These are phyloP conservation scores for Botrytis fabae DNA, from an alignment of 2,329 filamentous ascomycete species.

Conservation along the genomic window DNA sequence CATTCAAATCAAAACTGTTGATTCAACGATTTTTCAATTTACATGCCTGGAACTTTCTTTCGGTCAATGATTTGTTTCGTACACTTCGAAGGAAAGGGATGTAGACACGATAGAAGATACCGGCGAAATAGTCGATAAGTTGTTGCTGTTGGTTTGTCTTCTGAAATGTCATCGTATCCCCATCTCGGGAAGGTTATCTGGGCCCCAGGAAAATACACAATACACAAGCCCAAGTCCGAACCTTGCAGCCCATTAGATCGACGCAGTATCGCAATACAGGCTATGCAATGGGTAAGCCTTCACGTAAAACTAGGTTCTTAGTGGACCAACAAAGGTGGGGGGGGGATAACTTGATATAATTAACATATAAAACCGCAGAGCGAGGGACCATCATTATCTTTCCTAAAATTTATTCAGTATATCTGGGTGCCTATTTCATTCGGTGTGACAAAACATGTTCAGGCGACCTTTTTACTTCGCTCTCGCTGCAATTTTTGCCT, in stretches of 20 bases:
- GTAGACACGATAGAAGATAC: neutral
- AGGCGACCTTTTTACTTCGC: neutral
- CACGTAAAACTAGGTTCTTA: neutral
- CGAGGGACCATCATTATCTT: neutral
- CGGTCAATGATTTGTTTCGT: neutral
- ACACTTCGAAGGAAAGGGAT: neutral
- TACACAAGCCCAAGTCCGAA: neutral
- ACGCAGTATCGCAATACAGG: neutral
- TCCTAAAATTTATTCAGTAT: too few species aligned
- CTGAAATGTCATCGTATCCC: neutral
- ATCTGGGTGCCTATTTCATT: too few species aligned
- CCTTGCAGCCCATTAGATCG: neutral
- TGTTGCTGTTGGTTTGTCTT: neutral
- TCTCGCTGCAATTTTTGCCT: neutral
- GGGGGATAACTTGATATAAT: too few species aligned
- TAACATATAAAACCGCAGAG: neutral
- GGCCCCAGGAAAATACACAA: neutral
- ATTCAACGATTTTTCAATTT: neutral
- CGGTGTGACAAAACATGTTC: neutral
- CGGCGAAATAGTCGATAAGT: neutral
- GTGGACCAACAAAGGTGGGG: too few species aligned
- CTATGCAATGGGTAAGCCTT: neutral
- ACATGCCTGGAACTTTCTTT: neutral
- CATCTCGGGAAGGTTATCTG: neutral
- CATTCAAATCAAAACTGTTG: neutral